These are phyloP conservation scores for Leptosphaerulina australis DNA, from an alignment of 2,329 filamentous ascomycete species.

Conservation along the genomic window DNA sequence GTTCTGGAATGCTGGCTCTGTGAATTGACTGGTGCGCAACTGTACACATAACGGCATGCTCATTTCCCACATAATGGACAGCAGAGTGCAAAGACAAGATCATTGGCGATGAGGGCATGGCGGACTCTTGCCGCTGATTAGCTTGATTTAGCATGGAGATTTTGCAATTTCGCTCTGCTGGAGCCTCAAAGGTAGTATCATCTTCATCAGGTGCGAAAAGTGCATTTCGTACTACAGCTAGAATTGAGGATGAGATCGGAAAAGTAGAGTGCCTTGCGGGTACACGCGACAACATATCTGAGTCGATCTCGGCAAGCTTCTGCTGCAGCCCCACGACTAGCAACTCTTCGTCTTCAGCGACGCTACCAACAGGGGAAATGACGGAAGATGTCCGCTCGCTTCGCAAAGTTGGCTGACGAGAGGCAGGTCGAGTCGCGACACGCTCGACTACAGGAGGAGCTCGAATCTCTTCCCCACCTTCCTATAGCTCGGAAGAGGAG, in stretches of 20 bases:
- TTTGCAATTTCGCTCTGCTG: not conserved
- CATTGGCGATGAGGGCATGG: not conserved
- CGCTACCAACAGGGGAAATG: not conserved
- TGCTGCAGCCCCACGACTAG: not conserved
- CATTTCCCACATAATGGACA: not conserved
- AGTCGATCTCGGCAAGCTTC: not conserved
- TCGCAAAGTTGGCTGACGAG: not conserved
- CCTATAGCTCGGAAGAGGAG: constrained; percentile 9
- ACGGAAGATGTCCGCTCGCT: not conserved
- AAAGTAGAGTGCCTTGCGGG: not conserved
- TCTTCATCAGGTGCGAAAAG: not conserved
- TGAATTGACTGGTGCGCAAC: not conserved
- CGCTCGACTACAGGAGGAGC: not conserved
- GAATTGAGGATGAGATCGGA: not conserved
- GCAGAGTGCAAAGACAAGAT: not conserved
- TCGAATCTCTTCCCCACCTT: constrained; percentile 5
- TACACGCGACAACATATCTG: not conserved
- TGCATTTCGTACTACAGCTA: not conserved
- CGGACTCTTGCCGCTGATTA: not conserved
- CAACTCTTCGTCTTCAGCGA: not conserved
- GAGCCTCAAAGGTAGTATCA: not conserved
- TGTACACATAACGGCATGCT: not conserved
- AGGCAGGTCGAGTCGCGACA: not conserved
- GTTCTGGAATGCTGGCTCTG: not conserved
- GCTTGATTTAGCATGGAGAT: not conserved